Base-by-base conservation (phyloP, 2,329 filamentous ascomycete species). In the Colletotrichum zoysiae region DNA sequence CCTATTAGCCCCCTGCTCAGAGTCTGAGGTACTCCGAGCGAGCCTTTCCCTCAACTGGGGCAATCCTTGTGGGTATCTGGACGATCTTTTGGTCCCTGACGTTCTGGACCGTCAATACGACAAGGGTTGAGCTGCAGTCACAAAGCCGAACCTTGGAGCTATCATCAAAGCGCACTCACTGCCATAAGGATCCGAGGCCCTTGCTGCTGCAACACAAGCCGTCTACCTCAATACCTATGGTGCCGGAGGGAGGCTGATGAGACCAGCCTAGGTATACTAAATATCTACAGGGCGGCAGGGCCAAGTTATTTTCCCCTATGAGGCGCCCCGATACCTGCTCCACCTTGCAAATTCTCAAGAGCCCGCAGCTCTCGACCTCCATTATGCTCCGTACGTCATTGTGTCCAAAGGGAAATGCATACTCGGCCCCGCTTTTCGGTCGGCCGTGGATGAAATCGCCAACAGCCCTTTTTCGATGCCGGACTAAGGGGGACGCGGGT, bases 81-180 rank as follows among this genome's bases (percentile, higher is more conserved):
- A 60, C 55, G 69, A 71, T 71, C 69, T 35, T 63, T 53, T 64
- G 69, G 69, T 71, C 69, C 69, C 69, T 60, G 69, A 69, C 59
- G 69, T 71, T 71, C 69, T 71, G 66, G 69, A 70, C 69, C 50
- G 44, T 60, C 55, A 35, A 3, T n/a, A 12, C 14, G 44, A 56
- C 59, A 64, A 62, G 69, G 68, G 30, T 30, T n/a, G 8, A 64
- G 65, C 65, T 69, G 65, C 69, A 69, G 69, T 48, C 65, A 44
- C 40, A 65, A 69, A 69, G 53, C 56, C 48, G 63, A 64, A 69
- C 40, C 33, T 66, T 30, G 46, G 46, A 20, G 65, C 46, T 56
- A 18, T 55, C 55, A 55, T 59, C 59, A 59, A 59, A 71, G 44
- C 50, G 48, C 62, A 56, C 26, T 38, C 62, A 56, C 26, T 38